These are phyloP conservation scores for Thelonectria olida DNA, from an alignment of 2,329 filamentous ascomycete species.

Conservation along the genomic window DNA sequence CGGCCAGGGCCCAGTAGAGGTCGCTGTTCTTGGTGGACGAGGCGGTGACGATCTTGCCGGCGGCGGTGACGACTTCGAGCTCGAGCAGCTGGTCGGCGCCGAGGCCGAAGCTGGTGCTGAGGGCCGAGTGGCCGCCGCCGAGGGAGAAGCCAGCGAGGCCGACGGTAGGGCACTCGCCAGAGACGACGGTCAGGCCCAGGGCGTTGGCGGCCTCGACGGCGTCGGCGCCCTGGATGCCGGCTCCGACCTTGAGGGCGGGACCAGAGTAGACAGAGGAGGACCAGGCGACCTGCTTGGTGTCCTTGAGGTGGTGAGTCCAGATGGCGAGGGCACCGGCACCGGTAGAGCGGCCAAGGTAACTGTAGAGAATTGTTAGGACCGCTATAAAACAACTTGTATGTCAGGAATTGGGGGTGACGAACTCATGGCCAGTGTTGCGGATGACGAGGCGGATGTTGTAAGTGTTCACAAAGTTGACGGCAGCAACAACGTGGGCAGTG, in stretches of 20 bases:
- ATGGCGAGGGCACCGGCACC: conserved; percentile 56
- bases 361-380: conserved; percentile 12
- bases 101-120: conserved; percentile 65
- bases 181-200: conserved; percentile 58
- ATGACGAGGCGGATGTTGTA: conserved; percentile 60
- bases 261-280: conserved; percentile 57
- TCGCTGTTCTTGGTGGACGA: conserved; percentile 59
- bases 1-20: conserved; percentile 70
- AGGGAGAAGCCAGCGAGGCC: conserved; percentile 68
- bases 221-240: conserved; percentile 63
- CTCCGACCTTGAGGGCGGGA: conserved; percentile 61
- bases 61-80: conserved; percentile 63
- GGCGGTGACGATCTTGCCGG: conserved; percentile 58
- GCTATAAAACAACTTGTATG: background rate
- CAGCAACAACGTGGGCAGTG: conserved; percentile 44
- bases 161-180: conserved; percentile 64
- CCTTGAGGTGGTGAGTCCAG: conserved; percentile 54
- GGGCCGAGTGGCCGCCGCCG: conserved; percentile 63
- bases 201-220: conserved; percentile 55
- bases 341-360: conserved; percentile 62
- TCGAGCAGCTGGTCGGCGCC: conserved; percentile 67
- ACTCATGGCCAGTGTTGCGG: conserved; percentile 64
- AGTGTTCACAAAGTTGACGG: conserved; percentile 42
- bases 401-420: conserved; percentile 35
- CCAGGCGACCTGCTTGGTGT: conserved; percentile 48